Conservation (phyloP, 2,329 filamentous ascomycete species). For the Pezicula radicicola region DNA sequence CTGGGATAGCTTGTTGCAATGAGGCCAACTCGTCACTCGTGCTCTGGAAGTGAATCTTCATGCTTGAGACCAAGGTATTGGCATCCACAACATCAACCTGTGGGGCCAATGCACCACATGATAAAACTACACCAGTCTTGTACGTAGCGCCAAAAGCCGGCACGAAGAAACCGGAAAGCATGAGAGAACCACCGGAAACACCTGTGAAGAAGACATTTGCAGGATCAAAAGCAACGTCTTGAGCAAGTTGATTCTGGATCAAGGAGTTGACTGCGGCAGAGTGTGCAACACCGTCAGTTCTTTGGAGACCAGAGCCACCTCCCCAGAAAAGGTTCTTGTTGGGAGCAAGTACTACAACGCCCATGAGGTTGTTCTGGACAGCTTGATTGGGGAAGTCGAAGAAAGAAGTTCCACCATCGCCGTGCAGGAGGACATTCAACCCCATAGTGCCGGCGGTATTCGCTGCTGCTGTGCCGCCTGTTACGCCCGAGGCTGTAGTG, state of each 20-base stretch:
- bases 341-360: slow-evolving; percentile 67
- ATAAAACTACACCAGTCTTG: slow-evolving; percentile 47
- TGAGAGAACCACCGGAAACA: slow-evolving; percentile 50
- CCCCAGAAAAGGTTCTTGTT: slow-evolving; percentile 56
- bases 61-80: slow-evolving; percentile 38
- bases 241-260: slow-evolving; percentile 44
- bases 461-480: slow-evolving; percentile 35
- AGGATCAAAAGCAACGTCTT: slow-evolving; percentile 50
- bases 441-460: slow-evolving; percentile 37
- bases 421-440: slow-evolving; percentile 56
- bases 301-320: slow-evolving; percentile 46
- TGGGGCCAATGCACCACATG: slow-evolving; percentile 51
- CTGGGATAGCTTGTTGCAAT: slow-evolving; percentile 48
- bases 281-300: slow-evolving; percentile 53
- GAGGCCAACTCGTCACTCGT: slow-evolving; percentile 46
- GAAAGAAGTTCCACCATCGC: slow-evolving; percentile 59
- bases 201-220: slow-evolving; percentile 55
- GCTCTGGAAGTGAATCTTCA: slow-evolving; percentile 54
- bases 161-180: slow-evolving; percentile 55
- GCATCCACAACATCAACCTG: slow-evolving; percentile 47
- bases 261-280: slow-evolving; percentile 53
- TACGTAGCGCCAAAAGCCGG: slow-evolving; percentile 39
- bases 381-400: slow-evolving; percentile 78
- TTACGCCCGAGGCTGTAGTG: slow-evolving; percentile 44
- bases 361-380: slow-evolving; percentile 72